Conservation (phyloP, 495 filamentous ascomycete species). For the Trichoderma orchidacearum region DNA sequence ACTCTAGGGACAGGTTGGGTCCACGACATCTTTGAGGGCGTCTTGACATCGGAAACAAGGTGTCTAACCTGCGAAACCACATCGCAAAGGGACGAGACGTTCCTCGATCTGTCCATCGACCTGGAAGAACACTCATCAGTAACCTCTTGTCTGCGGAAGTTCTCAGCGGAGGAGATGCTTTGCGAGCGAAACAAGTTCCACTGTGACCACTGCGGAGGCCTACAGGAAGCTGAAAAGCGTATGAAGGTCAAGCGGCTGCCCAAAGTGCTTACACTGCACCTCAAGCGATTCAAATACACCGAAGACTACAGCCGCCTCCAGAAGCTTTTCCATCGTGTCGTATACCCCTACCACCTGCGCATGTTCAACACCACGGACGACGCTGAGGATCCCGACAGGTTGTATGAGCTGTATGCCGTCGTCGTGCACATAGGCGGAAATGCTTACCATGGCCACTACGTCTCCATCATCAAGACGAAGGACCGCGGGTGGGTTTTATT, state of each 20-base stretch:
- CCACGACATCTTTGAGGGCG: conserved; percentile 92
- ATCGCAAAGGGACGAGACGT: conserved; percentile 89
- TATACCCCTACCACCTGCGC: conserved; percentile 91
- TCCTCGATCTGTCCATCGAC: conserved; percentile 91
- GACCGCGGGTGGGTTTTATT: conserved; percentile 93
- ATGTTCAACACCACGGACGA: conserved; percentile 98
- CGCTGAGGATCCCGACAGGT: conserved; percentile 81
- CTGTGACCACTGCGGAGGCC: conserved; percentile 89
- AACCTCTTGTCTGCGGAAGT: conserved; percentile 86
- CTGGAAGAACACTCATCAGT: conserved; percentile 92
- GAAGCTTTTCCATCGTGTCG: conserved; percentile 92
- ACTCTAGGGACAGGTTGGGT: conserved; percentile 69
- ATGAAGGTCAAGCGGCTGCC: conserved; percentile 98
- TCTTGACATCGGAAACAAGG: conserved; percentile 88
- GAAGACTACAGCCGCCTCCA: conserved; percentile 87
- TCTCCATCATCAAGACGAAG: conserved; percentile 93
- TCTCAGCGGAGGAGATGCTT: conserved; percentile 97
- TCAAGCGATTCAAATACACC: conserved; percentile 97
- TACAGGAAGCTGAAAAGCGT: conserved; percentile 95
- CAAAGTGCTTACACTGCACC: conserved; percentile 77
- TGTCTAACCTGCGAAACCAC: conserved; percentile 94
- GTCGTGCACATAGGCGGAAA: conserved; percentile 99
- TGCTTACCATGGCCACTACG: conserved; percentile 95
- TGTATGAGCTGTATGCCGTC: conserved; percentile 95
- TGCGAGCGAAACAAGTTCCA: conserved; percentile 98